Evolutionary conservation across 2,329 filamentous ascomycete species (phyloP).

Genomic region (Sporothrix variecibatus): DNA sequence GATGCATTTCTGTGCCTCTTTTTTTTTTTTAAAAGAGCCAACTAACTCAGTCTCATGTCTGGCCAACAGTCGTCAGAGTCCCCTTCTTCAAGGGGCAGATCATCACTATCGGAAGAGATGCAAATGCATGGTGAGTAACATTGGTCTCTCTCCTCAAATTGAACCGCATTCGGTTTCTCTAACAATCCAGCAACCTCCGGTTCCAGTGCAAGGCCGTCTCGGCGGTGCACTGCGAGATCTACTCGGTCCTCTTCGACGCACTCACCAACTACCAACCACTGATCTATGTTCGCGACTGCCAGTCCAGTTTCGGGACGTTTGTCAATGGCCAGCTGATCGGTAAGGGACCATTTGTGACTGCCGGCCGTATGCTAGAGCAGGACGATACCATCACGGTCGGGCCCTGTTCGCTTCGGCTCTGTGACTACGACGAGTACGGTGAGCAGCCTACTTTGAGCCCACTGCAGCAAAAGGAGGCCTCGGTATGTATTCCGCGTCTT

Average conservation of each 20-base stretch:
- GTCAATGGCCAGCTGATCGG: constrained; percentile 53
- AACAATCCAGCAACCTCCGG: constrained; percentile 40
- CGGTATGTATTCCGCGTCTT: constrained; percentile 33
- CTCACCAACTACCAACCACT: constrained; percentile 33
- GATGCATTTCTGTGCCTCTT: too few relatives aligned
- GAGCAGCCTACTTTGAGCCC: constrained; percentile 31
- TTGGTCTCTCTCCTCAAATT: neutral
- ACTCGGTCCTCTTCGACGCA: constrained; percentile 54
- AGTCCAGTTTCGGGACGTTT: constrained; percentile 56
- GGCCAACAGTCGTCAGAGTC: constrained; percentile 27
- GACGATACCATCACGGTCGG: constrained; percentile 51
- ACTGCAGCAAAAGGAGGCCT: constrained; percentile 40
- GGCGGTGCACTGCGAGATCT: constrained; percentile 57
- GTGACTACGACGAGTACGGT: constrained; percentile 32
- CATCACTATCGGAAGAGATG: constrained; percentile 37
- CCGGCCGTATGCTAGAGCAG: constrained; percentile 51
- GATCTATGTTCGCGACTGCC: constrained; percentile 58
- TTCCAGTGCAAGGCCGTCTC: constrained; percentile 50
- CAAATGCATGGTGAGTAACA: constrained; percentile 33
- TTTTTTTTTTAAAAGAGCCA: neutral
- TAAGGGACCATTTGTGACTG: constrained; percentile 39
- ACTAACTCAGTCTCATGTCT: neutral
- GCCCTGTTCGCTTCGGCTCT: constrained; percentile 42
- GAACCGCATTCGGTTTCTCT: too few relatives aligned
- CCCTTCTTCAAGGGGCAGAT: constrained; percentile 25